These are phyloP conservation scores for Acanthamoeba healyi DNA, from an alignment of 208 protist genomes.

Conservation along the genomic window DNA sequence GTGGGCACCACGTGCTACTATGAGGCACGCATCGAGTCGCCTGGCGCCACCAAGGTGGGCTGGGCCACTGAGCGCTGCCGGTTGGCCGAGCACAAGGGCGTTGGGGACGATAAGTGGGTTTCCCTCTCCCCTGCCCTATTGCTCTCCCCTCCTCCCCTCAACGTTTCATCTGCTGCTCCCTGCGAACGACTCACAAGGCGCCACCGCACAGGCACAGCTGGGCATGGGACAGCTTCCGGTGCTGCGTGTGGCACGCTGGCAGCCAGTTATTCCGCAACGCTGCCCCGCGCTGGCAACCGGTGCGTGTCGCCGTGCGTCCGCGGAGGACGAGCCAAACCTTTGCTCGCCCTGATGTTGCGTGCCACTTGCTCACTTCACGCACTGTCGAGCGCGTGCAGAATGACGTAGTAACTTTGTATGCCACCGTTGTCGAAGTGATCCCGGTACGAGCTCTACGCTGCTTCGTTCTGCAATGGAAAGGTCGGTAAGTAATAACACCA, in stretches of 20 bases:
- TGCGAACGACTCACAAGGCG: too few species aligned
- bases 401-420: conserved; percentile 13
- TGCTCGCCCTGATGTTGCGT: too few species aligned
- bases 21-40: conserved; percentile 14
- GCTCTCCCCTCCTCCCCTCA: too few species aligned
- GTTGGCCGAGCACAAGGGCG: neutral
- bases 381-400: too few species aligned
- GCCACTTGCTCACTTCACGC: too few species aligned
- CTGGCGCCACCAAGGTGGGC: neutral
- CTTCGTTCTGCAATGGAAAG: too few species aligned
- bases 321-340: too few species aligned
- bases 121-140: too few species aligned
- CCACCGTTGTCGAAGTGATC: neutral
- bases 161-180: too few species aligned
- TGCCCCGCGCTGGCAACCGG: conserved; percentile 15
- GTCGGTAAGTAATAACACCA: too few species aligned
- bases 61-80: conserved; percentile 19
- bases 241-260: conserved; percentile 13
- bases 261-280: neutral
- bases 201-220: conserved; percentile 42
- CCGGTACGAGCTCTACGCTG: too few species aligned
- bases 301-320: too few species aligned
- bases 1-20: conserved; percentile 20
- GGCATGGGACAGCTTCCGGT: conserved; percentile 52
- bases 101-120: conserved; percentile 24